A percentile compares a stretch with the other conserved stretches of the same genome.
Evolutionary conservation across 805 yeast species (phyloP).

Genomic region (Brettanomyces anomalus): DNA sequence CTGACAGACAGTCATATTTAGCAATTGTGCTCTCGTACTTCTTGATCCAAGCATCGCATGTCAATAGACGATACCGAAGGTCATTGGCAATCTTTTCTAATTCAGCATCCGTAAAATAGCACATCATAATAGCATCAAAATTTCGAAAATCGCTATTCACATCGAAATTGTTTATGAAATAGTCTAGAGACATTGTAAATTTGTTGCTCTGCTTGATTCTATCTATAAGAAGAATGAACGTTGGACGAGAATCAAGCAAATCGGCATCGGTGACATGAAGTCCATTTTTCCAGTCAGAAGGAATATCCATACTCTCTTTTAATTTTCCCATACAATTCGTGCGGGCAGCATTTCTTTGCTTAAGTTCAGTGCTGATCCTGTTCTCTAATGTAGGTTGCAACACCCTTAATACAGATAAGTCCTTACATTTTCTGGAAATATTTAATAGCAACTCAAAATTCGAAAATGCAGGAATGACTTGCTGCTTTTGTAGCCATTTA

Average conservation of each 20-base stretch:
- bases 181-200: conserved; percentile 25
- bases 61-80: conserved; percentile 33
- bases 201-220: conserved; percentile 20
- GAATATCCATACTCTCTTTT: conserved; percentile 13
- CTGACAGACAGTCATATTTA: conserved; percentile 35
- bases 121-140: conserved; percentile 35
- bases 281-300: neutral
- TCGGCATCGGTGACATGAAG: conserved; percentile 41
- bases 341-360: conserved; percentile 28
- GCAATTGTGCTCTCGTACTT: conserved; percentile 34
- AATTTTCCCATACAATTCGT: conserved; percentile 18
- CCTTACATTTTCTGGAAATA: conserved; percentile 35
- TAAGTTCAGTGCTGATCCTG: conserved; percentile 35
- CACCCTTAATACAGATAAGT: conserved; percentile 26
- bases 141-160: conserved; percentile 5
- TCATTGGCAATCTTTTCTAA: conserved; percentile 30
- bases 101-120: conserved; percentile 44
- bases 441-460: conserved; percentile 38
- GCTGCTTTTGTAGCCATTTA: conserved; percentile 40
- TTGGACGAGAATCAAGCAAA: conserved; percentile 42
- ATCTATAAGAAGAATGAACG: conserved; percentile 32
- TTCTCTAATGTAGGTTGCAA: conserved; percentile 27
- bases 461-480: conserved; percentile 45
- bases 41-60: conserved; percentile 43
- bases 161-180: conserved; percentile 19